Conservation (phyloP, 257 asterid species). For the Nicotiana noctiflora region DNA sequence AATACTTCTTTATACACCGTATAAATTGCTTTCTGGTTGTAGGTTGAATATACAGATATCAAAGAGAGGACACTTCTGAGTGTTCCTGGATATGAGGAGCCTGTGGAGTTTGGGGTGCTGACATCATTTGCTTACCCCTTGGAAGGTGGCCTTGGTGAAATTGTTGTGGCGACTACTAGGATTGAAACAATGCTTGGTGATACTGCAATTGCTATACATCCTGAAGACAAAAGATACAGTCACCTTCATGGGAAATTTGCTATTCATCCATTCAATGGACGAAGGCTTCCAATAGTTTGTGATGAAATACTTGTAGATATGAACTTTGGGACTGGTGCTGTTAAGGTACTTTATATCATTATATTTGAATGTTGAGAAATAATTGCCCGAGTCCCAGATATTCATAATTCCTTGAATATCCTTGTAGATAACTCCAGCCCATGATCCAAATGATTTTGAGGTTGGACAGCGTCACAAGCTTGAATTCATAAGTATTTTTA, state of each 20-base stretch:
- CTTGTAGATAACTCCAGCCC: conserved; percentile 94
- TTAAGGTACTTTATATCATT: conserved; percentile 47
- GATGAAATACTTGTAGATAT: conserved; percentile 80
- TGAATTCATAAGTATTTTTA: conserved; percentile 71
- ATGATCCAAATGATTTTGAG: conserved; percentile 97
- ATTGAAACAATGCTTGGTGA: conserved; percentile 97
- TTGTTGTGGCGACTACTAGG: conserved; percentile 95
- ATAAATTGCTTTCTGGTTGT: conserved; percentile 22
- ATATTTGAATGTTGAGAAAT: conserved; percentile 2
- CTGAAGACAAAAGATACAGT: conserved; percentile 70
- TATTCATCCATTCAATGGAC: conserved; percentile 78
- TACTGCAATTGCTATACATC: conserved; percentile 94
- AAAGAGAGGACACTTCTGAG: conserved; percentile 58
- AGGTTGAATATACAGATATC: conserved; percentile 80
- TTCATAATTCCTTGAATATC: conserved; percentile 10
- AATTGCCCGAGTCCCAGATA: not conserved
- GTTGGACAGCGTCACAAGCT: conserved; percentile 92
- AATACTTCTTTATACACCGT: not conserved
- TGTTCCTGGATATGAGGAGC: conserved; percentile 75
- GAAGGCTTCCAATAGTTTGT: conserved; percentile 85
- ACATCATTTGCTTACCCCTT: conserved; percentile 93
- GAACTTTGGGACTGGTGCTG: conserved; percentile 97
- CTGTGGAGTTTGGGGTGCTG: conserved; percentile 88
- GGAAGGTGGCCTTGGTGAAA: conserved; percentile 78
- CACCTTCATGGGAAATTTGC: conserved; percentile 84